Conservation (phyloP, 2,329 filamentous ascomycete genomes). For the Epicoccum nigrum region DNA sequence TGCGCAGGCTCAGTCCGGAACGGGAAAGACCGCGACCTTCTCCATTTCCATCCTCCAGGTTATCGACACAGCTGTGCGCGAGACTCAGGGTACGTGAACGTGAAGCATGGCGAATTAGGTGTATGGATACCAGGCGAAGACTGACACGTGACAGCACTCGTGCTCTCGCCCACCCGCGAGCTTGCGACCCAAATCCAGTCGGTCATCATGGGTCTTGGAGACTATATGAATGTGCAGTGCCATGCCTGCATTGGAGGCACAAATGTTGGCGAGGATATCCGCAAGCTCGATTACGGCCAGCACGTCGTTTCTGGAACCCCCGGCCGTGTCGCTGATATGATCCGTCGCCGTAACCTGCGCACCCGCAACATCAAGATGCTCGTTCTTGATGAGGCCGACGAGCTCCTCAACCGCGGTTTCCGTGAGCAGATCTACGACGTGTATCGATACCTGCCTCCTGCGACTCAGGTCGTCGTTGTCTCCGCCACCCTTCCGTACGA, state of each 20-base stretch:
- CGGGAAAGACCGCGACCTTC: conserved; percentile 95
- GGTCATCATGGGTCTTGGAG: conserved; percentile 98
- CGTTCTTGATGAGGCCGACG: conserved; percentile 77
- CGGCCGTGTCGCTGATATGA: conserved; percentile 91
- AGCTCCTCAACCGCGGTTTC: conserved; percentile 90
- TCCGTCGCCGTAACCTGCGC: conserved; percentile 73
- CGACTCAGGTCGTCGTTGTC: conserved; percentile 97
- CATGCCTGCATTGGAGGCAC: conserved; percentile 98
- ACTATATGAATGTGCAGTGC: conserved; percentile 99
- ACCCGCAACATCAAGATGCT: conserved; percentile 81
- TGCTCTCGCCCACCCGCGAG: conserved; percentile 94
- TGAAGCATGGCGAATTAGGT: neutral
- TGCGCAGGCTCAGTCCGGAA: conserved; percentile 95
- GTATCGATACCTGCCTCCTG: conserved; percentile 93
- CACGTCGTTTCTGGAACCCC: conserved; percentile 97
- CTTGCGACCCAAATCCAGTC: conserved; percentile 98
- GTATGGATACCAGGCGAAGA: neutral
- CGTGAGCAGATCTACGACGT: conserved; percentile 99
- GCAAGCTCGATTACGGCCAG: conserved; percentile 95
- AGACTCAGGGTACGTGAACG: conserved; percentile 70
- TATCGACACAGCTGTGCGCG: conserved; percentile 89
- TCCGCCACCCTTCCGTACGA: conserved; percentile 97
- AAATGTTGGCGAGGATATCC: conserved; percentile 96
- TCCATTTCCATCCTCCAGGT: conserved; percentile 96
- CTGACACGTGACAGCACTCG: conserved; percentile 66